A percentile compares a stretch with the other conserved stretches of the same genome.
Evolutionary conservation across 306 rosid species (phyloP).

Genomic region (Malus asiatica): DNA sequence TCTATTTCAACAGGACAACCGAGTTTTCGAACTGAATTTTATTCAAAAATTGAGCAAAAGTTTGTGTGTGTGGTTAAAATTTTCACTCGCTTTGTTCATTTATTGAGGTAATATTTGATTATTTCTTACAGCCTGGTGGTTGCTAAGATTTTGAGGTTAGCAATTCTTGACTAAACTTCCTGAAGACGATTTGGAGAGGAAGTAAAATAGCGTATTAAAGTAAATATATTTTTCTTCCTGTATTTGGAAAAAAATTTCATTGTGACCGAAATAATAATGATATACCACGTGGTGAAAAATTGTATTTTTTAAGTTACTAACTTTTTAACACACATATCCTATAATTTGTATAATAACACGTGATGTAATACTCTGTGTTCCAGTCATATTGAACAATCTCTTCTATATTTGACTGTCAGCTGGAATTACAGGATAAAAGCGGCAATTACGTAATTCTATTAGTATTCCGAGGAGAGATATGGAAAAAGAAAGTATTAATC

Average conservation of each 20-base stretch:
- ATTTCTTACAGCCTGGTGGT: slow-evolving; percentile 3
- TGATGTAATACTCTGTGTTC: no score
- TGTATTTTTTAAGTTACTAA: no score
- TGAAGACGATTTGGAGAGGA: slow-evolving; percentile 25
- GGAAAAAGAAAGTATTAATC: not conserved
- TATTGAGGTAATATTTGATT: not conserved
- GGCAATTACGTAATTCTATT: not conserved
- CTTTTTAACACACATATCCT: no score
- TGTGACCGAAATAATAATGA: no score
- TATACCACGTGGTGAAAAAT: no score
- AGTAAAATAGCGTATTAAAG: slow-evolving; percentile 19
- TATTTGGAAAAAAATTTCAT: not conserved
- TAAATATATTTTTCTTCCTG: slow-evolving; percentile 7
- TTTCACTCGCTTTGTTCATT: not conserved
- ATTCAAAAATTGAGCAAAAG: not conserved
- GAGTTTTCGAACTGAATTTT: no score
- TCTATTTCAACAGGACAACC: not conserved
- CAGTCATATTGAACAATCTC: no score
- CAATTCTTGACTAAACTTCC: slow-evolving; percentile 13
- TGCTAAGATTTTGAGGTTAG: slow-evolving; percentile 13
- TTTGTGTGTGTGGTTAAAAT: not conserved
- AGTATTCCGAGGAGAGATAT: not conserved
- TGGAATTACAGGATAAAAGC: not conserved
- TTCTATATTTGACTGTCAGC: not conserved
- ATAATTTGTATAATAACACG: no score